Evolutionary conservation across 1,139 yeast genomes (phyloP).

Genomic region (Hansenula lynferdii): DNA sequence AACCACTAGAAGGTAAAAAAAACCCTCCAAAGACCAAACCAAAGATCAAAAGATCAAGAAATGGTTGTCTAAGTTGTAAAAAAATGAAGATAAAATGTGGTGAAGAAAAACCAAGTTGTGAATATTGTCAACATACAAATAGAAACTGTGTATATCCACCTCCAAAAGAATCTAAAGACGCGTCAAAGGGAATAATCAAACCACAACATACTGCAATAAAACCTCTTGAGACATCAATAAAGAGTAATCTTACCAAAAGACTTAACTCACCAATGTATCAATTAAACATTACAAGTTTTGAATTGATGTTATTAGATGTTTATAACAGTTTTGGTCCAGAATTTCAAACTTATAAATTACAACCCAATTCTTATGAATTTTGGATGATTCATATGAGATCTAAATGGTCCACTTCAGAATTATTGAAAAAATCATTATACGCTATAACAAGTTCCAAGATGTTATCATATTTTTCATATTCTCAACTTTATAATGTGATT

Average conservation of each 20-base stretch:
- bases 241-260: conserved; percentile 1
- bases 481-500: too few relatives aligned
- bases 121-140: conserved; percentile 44
- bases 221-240: background rate
- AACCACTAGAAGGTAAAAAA: background rate
- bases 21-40: background rate
- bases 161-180: background rate
- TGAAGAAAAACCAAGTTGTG: conserved; percentile 59
- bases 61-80: conserved; percentile 66
- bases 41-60: conserved; percentile 26
- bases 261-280: conserved; percentile 1
- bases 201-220: too few relatives aligned
- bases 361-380: conserved; percentile 6
- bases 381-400: conserved; percentile 15
- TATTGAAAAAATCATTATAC: conserved; percentile 13
- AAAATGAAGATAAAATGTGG: conserved; percentile 66
- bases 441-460: conserved; percentile 15
- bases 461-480: too few relatives aligned
- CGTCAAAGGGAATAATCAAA: background rate
- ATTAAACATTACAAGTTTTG: conserved; percentile 1
- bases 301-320: background rate
- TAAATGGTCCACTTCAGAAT: conserved; percentile 11
- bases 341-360: conserved; percentile 12
- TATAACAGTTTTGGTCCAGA: conserved; percentile 15
- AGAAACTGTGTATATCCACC: conserved; percentile 3